Conservation (phyloP, 2,329 filamentous ascomycete species). For the Colletotrichum destructivum region DNA sequence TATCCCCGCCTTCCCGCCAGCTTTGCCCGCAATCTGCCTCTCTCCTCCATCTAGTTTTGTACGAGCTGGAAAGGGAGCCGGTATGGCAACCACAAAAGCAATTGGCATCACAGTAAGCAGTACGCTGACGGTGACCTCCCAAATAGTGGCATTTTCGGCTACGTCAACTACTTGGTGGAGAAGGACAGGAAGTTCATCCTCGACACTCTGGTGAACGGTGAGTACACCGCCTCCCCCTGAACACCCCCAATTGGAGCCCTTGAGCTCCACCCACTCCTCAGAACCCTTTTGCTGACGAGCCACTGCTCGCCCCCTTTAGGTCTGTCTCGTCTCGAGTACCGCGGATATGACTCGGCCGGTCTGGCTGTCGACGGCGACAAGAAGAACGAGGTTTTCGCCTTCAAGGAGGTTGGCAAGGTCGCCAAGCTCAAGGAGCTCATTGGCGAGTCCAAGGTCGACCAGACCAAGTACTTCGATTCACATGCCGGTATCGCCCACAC, state of each 20-base stretch:
- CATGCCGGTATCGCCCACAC: conserved; percentile 99
- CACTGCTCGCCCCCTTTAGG: conserved; percentile 66
- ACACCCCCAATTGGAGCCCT: conserved; percentile 21
- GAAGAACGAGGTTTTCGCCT: conserved; percentile 97
- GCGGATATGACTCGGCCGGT: conserved; percentile 98
- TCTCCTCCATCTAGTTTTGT: conserved; percentile 17
- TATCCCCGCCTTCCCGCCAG: conserved; percentile 26
- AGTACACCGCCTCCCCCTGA: conserved; percentile 54
- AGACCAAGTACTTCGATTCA: conserved; percentile 95
- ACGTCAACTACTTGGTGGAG: conserved; percentile 99
- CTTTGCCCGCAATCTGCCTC: conserved; percentile 27
- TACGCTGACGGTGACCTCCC: conserved; percentile 39
- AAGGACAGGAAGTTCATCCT: conserved; percentile 98
- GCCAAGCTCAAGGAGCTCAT: conserved; percentile 96
- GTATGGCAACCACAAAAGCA: conserved; percentile 13
- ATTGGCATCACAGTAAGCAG: conserved; percentile 42
- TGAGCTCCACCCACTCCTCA: conserved; percentile 31
- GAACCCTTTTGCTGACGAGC: conserved; percentile 48
- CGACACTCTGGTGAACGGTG: conserved; percentile 95
- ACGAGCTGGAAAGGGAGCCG: conserved; percentile 14
- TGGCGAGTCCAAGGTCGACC: conserved; percentile 84
- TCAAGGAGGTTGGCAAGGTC: conserved; percentile 99
- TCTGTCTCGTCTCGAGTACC: conserved; percentile 95
- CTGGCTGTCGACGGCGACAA: conserved; percentile 97
- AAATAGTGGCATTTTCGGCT: conserved; percentile 92